Percentiles rank a stretch among this genome's conserved stretches.
Conservation (phyloP, 129 eudicot species). For the Lactuca sativa region DNA sequence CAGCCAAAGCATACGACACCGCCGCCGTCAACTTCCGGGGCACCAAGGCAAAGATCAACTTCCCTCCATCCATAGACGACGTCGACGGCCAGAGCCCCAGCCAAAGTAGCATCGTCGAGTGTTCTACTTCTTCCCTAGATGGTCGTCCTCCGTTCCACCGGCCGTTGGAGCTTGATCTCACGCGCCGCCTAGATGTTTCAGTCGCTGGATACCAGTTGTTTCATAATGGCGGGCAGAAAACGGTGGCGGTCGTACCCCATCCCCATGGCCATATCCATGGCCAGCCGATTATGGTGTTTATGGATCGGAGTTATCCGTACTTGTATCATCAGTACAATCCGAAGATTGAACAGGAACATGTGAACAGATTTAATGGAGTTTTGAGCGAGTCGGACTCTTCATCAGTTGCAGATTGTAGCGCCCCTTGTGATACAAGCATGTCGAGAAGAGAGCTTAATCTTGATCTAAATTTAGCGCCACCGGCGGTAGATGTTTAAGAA, state of each 20-base stretch:
- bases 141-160: background rate
- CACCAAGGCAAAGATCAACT: conserved; percentile 59
- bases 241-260: background rate
- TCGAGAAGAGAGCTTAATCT: conserved; percentile 1
- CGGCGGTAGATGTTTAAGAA: background rate
- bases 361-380: background rate
- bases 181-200: background rate
- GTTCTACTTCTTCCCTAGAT: background rate
- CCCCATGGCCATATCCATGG: background rate
- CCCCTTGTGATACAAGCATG: background rate
- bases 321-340: background rate
- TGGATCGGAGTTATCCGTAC: background rate
- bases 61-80: conserved; percentile 13
- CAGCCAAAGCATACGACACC: conserved; percentile 71
- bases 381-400: background rate
- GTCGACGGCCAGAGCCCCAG: background rate
- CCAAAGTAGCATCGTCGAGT: background rate
- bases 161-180: background rate
- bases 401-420: background rate
- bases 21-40: conserved; percentile 78
- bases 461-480: background rate
- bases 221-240: background rate
- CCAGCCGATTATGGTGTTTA: background rate
- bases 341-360: background rate
- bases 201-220: background rate